Evolutionary conservation across 148 eudicot species (phyloP).

Genomic region (Nepenthes mirabilis): DNA sequence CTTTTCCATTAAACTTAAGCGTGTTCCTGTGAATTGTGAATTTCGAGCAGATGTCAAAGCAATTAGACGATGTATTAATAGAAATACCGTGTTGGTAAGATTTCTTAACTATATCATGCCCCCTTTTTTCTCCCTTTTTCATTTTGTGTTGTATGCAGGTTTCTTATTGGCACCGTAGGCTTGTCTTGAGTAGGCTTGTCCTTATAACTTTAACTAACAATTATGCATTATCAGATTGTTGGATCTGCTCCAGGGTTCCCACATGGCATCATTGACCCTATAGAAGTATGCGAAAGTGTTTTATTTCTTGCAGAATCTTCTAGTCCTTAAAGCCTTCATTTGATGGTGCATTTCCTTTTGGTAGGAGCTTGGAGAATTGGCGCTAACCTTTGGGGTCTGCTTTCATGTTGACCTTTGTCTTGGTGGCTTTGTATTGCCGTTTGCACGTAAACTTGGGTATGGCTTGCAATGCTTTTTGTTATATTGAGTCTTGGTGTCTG

Average conservation of each 20-base stretch:
- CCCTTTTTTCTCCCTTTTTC: not conserved
- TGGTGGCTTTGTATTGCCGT: conserved; percentile 97
- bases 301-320: not conserved
- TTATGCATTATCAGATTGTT: conserved; percentile 50
- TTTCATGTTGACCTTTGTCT: conserved; percentile 98
- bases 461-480: conserved; percentile 3
- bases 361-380: conserved; percentile 89
- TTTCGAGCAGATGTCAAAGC: conserved; percentile 77
- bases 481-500: too few relatives aligned
- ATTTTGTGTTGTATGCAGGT: not conserved
- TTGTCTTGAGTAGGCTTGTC: not conserved
- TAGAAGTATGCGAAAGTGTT: conserved; percentile 37
- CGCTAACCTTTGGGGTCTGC: conserved; percentile 57
- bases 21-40: conserved; percentile 71
- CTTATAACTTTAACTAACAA: not conserved
- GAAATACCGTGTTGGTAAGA: conserved; percentile 68
- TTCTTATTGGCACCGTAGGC: not conserved
- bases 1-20: conserved; percentile 82
- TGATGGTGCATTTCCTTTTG: not conserved
- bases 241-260: conserved; percentile 99
- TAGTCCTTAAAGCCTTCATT: not conserved
- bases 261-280: conserved; percentile 94
- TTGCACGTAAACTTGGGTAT: conserved; percentile 94
- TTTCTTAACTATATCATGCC: conserved; percentile 3
- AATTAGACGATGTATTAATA: conserved; percentile 57